phyloP scores from a whole-genome alignment of 345 rosid species.

The Erodium maritimum region DNA sequence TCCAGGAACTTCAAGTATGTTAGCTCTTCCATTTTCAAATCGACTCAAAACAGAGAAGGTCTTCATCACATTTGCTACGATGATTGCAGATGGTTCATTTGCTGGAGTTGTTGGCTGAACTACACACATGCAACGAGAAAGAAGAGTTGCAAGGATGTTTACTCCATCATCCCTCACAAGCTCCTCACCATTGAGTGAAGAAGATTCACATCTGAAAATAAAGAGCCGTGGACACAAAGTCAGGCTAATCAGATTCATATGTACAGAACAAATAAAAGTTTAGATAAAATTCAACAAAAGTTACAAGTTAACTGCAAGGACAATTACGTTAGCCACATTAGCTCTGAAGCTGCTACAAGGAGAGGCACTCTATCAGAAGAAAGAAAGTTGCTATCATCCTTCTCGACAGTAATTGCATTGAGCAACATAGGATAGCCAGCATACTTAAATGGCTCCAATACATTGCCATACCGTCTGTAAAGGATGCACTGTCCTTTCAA shows the following conservation, averaged over 20 bases:
- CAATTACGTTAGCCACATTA: conserved; percentile 78
- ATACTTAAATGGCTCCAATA: conserved; percentile 92
- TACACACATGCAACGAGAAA: conserved; percentile 86
- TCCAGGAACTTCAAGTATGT: conserved; percentile 59
- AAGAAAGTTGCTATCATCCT: conserved; percentile 85
- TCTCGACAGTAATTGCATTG: conserved; percentile 77
- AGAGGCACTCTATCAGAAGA: conserved; percentile 85
- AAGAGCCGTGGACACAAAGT: not conserved
- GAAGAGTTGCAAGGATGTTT: conserved; percentile 77
- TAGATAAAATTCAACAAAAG: conserved; percentile 4
- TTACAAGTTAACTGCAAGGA: conserved; percentile 5
- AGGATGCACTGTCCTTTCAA: conserved; percentile 95
- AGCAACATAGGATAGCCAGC: conserved; percentile 99
- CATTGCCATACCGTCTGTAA: conserved; percentile 71
- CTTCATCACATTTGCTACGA: conserved; percentile 83
- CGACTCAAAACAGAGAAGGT: conserved; percentile 79
- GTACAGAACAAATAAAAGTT: not conserved
- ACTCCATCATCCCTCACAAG: conserved; percentile 95
- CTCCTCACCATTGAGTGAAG: conserved; percentile 98
- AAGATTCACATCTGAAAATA: conserved; percentile 70
- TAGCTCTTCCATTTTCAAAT: conserved; percentile 82
- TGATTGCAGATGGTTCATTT: conserved; percentile 78
- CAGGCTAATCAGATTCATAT: conserved; percentile 3
- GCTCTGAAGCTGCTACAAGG: conserved; percentile 98
- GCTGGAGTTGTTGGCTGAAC: conserved; percentile 95